phyloP scores from a whole-genome alignment of 2,329 filamentous ascomycete genomes.

The Kalmusia sp. region DNA sequence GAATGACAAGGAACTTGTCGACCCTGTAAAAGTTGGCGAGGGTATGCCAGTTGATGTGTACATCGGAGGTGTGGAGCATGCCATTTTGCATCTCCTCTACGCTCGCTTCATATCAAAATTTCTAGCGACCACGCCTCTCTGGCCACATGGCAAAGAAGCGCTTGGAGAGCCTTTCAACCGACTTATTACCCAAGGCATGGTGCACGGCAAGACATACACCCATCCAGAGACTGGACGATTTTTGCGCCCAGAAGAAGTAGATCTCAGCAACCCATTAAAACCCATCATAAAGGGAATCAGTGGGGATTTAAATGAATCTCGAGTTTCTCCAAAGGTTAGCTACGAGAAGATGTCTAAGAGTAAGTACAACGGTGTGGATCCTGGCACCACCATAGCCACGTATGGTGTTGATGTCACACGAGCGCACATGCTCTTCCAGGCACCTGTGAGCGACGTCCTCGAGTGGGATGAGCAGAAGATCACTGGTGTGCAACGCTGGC shows the following conservation, averaged over 20 bases:
- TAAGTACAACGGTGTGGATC: constrained; percentile 91
- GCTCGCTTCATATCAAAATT: constrained; percentile 92
- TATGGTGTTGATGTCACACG: constrained; percentile 85
- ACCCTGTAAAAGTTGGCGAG: constrained; percentile 61
- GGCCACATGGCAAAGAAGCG: constrained; percentile 42
- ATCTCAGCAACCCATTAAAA: constrained; percentile 62
- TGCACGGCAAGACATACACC: constrained; percentile 83
- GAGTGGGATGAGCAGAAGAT: constrained; percentile 91
- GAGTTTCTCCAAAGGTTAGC: constrained; percentile 65
- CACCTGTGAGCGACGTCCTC: constrained; percentile 80
- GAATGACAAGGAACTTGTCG: constrained; percentile 69
- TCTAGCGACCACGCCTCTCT: constrained; percentile 64
- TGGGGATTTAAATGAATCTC: no score
- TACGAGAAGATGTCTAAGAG: constrained; percentile 97
- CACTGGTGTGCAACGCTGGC: constrained; percentile 80
- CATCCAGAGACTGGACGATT: constrained; percentile 79
- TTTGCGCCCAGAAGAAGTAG: constrained; percentile 77
- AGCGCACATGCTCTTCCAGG: constrained; percentile 88
- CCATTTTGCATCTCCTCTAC: constrained; percentile 88
- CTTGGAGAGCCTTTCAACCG: constrained; percentile 78
- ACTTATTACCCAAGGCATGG: constrained; percentile 92
- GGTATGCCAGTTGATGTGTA: constrained; percentile 85
- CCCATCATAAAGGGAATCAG: constrained; percentile 71
- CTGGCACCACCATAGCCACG: constrained; percentile 71
- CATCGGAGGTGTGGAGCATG: constrained; percentile 87